Evolutionary conservation across 768 basidiomycete genomes (phyloP).

Genomic region (Macrolepiota dolichaula): DNA sequence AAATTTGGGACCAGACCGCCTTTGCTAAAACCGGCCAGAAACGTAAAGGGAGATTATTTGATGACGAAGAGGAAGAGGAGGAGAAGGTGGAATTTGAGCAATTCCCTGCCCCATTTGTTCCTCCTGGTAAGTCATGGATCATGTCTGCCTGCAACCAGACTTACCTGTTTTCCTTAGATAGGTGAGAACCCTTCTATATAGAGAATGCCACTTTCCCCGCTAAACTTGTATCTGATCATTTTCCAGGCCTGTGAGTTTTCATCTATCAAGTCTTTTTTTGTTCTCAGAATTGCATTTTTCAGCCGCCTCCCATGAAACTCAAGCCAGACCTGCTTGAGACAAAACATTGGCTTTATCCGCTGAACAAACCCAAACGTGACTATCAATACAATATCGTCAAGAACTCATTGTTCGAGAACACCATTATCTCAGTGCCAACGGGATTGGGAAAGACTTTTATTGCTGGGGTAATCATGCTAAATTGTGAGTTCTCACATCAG

Average conservation of each 20-base stretch:
- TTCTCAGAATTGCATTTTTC: constrained; percentile 28
- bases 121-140: constrained; percentile 43
- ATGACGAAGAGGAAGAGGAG: constrained; percentile 54
- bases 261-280: neutral
- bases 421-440: constrained; percentile 91
- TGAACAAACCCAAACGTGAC: constrained; percentile 83
- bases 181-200: constrained; percentile 39
- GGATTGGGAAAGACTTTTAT: constrained; percentile 98
- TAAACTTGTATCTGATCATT: neutral
- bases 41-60: constrained; percentile 39
- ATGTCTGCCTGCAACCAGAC: neutral
- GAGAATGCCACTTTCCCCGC: neutral
- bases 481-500: constrained; percentile 48
- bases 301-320: constrained; percentile 80
- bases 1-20: constrained; percentile 88
- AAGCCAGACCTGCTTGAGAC: constrained; percentile 72
- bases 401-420: constrained; percentile 85
- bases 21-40: constrained; percentile 80
- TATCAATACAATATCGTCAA: constrained; percentile 95
- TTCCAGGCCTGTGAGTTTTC: constrained; percentile 7
- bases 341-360: constrained; percentile 88
- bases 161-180: constrained; percentile 31
- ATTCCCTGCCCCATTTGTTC: constrained; percentile 75
- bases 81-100: constrained; percentile 74
- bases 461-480: constrained; percentile 94